These are phyloP conservation scores for Venturia oleaginea DNA, from an alignment of 2,329 filamentous ascomycete species.

Conservation along the genomic window DNA sequence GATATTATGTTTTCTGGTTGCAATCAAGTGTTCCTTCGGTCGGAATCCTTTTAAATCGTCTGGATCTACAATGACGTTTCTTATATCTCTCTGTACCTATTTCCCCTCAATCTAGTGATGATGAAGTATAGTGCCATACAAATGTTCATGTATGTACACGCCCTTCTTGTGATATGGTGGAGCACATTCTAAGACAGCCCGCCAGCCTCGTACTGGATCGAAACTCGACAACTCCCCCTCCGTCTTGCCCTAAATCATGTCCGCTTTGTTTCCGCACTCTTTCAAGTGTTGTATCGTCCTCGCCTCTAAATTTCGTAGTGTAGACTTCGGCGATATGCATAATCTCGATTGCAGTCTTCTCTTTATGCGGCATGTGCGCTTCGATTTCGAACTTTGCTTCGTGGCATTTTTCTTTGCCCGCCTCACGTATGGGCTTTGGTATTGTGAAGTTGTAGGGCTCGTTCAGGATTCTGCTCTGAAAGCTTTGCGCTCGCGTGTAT, in stretches of 20 bases:
- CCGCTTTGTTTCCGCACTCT: slow-evolving; percentile 26
- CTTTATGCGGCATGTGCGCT: slow-evolving; percentile 37
- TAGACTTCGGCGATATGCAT: slow-evolving; percentile 25
- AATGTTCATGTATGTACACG: slow-evolving; percentile 22
- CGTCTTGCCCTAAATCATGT: slow-evolving; percentile 19
- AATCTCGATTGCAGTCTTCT: slow-evolving; percentile 36
- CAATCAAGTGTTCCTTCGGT: no score
- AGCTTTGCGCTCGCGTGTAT: background rate
- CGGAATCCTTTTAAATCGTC: no score
- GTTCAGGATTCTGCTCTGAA: slow-evolving; percentile 27
- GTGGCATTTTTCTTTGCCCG: slow-evolving; percentile 28
- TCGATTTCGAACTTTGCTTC: slow-evolving; percentile 34
- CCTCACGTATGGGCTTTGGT: slow-evolving; percentile 26
- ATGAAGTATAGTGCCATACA: slow-evolving; percentile 35
- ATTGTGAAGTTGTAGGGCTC: slow-evolving; percentile 32
- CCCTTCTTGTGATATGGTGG: slow-evolving; percentile 32
- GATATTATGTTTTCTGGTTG: no score
- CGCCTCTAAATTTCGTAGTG: slow-evolving; percentile 22
- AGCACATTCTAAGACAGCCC: no score
- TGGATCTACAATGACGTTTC: no score
- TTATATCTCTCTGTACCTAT: slow-evolving; percentile 16
- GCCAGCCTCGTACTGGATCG: no score
- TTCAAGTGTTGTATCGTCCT: slow-evolving; percentile 23
- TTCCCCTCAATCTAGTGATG: slow-evolving; percentile 31
- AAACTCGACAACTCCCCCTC: slow-evolving; percentile 26